Percentiles rank a stretch among this genome's conserved stretches.
phyloP scores from a whole-genome alignment of 208 protist genomes.

The Entamoeba dispar region DNA sequence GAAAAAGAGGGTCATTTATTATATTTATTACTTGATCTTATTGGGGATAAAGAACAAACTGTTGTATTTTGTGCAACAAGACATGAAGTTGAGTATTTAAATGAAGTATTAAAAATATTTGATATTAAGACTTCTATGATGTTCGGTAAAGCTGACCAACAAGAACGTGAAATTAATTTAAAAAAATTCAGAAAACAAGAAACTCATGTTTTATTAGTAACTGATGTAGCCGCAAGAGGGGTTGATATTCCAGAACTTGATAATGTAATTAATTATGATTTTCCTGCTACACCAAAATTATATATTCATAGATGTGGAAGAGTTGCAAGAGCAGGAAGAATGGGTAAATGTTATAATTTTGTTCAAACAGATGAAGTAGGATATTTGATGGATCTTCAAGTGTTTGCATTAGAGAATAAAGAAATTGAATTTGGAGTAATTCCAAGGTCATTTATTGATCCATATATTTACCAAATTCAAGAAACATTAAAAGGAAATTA shows the following conservation, averaged over 20 bases:
- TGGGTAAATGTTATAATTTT: background rate
- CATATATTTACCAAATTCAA: background rate
- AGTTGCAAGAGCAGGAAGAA: conserved; percentile 75
- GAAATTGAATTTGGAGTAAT: background rate
- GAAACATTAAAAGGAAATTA: background rate
- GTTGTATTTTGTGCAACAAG: conserved; percentile 68
- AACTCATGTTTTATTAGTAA: conserved; percentile 72
- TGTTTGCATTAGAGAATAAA: background rate
- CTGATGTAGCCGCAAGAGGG: conserved; percentile 93
- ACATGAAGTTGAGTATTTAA: conserved; percentile 85
- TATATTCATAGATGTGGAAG: conserved; percentile 78
- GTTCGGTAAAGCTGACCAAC: conserved; percentile 85
- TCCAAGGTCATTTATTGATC: background rate
- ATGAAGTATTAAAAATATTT: conserved; percentile 55
- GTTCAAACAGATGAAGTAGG: background rate
- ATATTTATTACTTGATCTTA: conserved; percentile 58
- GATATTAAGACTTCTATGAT: conserved; percentile 49
- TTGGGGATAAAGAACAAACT: conserved; percentile 52
- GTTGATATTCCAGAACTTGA: conserved; percentile 90
- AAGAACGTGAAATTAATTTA: conserved; percentile 68
- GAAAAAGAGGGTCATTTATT: conserved; percentile 74
- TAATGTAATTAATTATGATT: conserved; percentile 97
- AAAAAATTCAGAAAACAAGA: conserved; percentile 54
- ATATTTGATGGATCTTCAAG: background rate
- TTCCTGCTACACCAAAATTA: conserved; percentile 79